phyloP scores from a whole-genome alignment of 1,284 basidiomycete genomes.

The Cystobasidiaceae sp. region DNA sequence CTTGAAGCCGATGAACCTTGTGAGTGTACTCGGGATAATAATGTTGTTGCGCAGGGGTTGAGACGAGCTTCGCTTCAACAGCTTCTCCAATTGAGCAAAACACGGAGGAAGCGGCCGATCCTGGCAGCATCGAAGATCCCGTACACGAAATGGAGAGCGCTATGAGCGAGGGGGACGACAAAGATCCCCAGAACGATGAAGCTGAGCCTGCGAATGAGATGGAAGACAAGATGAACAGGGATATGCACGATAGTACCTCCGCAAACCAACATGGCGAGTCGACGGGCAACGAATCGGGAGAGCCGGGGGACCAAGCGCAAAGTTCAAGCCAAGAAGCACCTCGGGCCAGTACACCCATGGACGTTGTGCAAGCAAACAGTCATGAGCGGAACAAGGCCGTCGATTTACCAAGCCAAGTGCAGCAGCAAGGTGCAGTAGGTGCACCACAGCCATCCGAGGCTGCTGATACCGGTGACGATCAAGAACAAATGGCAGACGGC shows the following conservation, averaged over 20 bases:
- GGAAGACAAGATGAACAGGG: not conserved
- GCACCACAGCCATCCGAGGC: not conserved
- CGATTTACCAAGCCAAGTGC: too few relatives aligned
- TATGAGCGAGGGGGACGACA: slow-evolving; percentile 4
- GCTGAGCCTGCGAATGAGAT: slow-evolving; percentile 3
- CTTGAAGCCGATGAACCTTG: slow-evolving; percentile 40
- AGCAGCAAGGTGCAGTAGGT: not conserved
- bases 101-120: slow-evolving; percentile 39
- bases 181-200: slow-evolving; percentile 17
- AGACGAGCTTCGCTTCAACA: too few relatives aligned
- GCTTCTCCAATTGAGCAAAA: slow-evolving; percentile 39
- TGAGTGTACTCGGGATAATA: slow-evolving; percentile 33
- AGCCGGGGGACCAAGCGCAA: not conserved
- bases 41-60: not conserved
- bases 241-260: too few relatives aligned
- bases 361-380: too few relatives aligned
- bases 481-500: not conserved
- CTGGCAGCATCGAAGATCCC: slow-evolving; percentile 32
- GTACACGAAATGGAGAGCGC: slow-evolving; percentile 20
- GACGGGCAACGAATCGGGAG: slow-evolving; percentile 11
- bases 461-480: not conserved
- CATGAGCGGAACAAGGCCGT: too few relatives aligned
- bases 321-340: too few relatives aligned
- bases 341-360: too few relatives aligned
- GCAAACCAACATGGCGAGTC: too few relatives aligned